Evolutionary conservation across 352 stramenopile species (phyloP), one percentile per base, ranked within the genome.

Genomic region (Globisporangium paddicum): DNA sequence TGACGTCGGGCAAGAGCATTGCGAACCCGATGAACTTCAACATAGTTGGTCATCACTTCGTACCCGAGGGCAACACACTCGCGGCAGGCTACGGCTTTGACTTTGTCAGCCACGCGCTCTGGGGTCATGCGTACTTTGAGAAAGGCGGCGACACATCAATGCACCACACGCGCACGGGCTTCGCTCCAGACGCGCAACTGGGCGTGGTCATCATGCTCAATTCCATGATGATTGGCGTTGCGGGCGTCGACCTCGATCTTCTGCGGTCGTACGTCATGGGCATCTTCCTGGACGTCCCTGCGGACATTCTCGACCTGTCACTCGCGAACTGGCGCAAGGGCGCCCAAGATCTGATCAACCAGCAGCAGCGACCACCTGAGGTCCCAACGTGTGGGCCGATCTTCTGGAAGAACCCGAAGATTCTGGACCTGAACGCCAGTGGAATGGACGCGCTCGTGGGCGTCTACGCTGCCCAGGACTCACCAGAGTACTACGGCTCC

Each of bases 91-190:
- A 90, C 23, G 81, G 78, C 18, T 77, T 90, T 46, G 81, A 90
- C 45, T 77, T 79, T 49, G 63, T 89, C 46, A 71, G 72, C 0
- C 64, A 73, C 8, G 77, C 68, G 0, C 71, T 87, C 48, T 88
- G 76, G 76, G 81, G 81, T 6, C 69, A 86, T 51, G 72, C 77
- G 34, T 90, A 90, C 53, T 71, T 73, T 21, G 81, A 89, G 63
- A 90, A 90, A 61, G 80, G 74, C 42, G 78, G 81, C 1, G 81
- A 90, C 54, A 84, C 76, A n/a, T n/a, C n/a, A n/a, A n/a, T n/a
- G n/a, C n/a, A n/a, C n/a, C n/a, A n/a, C n/a, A n/a, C n/a, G n/a
- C n/a, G n/a, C n/a, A n/a, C n/a, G n/a, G 6, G 44, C 59, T 5
- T 55, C 73, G 2, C 78, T 87, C 42, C 67, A 86, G 16, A 87